Evolutionary conservation across 2,329 filamentous ascomycete genomes (phyloP).

Genomic region (Pseudopithomyces maydicus): DNA sequence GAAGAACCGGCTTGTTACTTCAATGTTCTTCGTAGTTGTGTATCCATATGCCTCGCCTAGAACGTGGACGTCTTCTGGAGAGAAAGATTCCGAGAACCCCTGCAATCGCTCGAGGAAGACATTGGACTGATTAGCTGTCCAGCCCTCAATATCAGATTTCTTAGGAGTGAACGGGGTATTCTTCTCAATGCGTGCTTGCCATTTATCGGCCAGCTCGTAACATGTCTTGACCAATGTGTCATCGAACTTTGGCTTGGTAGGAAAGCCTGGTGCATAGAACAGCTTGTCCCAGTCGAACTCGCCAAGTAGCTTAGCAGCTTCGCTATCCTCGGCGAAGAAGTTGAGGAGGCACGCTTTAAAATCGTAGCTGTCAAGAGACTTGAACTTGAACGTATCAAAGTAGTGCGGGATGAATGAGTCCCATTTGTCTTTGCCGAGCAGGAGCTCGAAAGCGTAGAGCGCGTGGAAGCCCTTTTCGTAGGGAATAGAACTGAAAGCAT

Average conservation of each 20-base stretch:
- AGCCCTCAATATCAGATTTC: constrained; percentile 70
- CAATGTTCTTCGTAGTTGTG: constrained; percentile 72
- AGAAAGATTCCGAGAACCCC: constrained; percentile 67
- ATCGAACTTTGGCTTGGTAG: constrained; percentile 89
- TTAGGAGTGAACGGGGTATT: constrained; percentile 61
- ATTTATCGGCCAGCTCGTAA: constrained; percentile 80
- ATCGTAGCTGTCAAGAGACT: constrained; percentile 90
- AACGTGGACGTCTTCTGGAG: constrained; percentile 66
- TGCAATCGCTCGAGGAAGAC: constrained; percentile 87
- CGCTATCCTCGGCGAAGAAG: constrained; percentile 76
- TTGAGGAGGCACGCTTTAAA: constrained; percentile 87
- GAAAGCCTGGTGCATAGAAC: constrained; percentile 87
- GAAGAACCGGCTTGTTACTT: constrained; percentile 81
- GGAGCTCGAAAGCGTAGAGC: constrained; percentile 84
- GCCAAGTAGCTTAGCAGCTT: constrained; percentile 66
- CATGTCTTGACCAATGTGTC: constrained; percentile 85
- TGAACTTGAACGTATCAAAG: constrained; percentile 81
- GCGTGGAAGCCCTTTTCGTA: constrained; percentile 98
- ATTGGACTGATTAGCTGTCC: constrained; percentile 86
- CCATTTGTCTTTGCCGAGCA: constrained; percentile 84
- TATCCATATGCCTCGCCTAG: constrained; percentile 77
- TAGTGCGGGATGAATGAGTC: constrained; percentile 96
- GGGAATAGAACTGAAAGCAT: constrained; percentile 88
- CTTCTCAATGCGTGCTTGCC: constrained; percentile 62
- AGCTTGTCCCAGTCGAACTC: constrained; percentile 87